Base-by-base conservation (phyloP, 177 flowering plant genomes). In the Vitis hybrid region DNA sequence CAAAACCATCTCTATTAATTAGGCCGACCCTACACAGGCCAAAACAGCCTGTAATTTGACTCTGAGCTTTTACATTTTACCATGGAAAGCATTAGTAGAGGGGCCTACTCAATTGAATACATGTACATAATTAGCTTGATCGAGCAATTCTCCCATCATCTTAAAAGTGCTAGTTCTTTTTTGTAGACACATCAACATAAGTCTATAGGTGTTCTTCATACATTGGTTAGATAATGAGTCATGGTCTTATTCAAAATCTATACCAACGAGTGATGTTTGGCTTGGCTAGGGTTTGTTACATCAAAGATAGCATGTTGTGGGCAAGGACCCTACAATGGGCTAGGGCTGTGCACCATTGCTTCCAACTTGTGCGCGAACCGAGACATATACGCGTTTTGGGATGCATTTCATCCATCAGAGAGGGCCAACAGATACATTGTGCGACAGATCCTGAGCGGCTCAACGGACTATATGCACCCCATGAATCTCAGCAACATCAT, bases 221-320 rank as follows among this genome's bases (percentile, higher is more conserved):
- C 29, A 26, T 26, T 26, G 0, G 29, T 26, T 26, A 5, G 5
- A 39, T 39, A 39, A 39, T 7, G 45, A 39, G 45, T 1, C 45
- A 39, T 39, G 45, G 45, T 39, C 8, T 39, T 39, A 7, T 63
- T 45, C 50, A 48, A 48, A 18, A 34, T 22, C 18, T 53, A 63
- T 50, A 67, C 14, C 6, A 6, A n/a, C 5, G 15, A 49, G 55
- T 7, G 34, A 26, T 22, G 18, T 67, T 3, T 52, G 39, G 54
- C 59, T 59, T 60, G 14, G 68, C 64, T 16, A 79, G 82, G 82
- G 3, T 79, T 79, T 70, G 73, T 57, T 3, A 76, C 79, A 45
- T 79, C 82, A 11, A 73, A 79, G 68, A 29, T 73, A 18, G 82
- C 82, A n/a, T 79, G 82, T 39, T 79, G 82, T 51, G 82, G 82